phyloP scores from a whole-genome alignment of 139 green algal genomes.

The Tetraselmis striata region DNA sequence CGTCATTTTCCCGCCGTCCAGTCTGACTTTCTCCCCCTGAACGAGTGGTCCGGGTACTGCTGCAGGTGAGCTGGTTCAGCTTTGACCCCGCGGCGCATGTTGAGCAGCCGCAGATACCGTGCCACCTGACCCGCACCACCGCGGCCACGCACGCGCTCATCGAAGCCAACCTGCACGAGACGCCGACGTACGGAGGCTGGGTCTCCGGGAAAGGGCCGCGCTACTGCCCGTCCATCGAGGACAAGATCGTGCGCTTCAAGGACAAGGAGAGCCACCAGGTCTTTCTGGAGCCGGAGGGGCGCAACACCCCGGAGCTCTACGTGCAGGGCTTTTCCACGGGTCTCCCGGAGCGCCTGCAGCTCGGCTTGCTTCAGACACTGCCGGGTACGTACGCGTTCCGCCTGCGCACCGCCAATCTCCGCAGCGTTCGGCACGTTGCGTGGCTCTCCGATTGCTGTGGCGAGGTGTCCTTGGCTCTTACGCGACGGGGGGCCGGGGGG shows the following conservation, averaged over 20 bases:
- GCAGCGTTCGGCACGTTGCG: too few species aligned
- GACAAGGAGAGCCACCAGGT: conserved; percentile 91
- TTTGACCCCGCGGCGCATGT: conserved; percentile 79
- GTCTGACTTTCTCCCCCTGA: too few species aligned
- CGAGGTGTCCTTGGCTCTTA: too few species aligned
- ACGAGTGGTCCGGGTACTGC: too few species aligned
- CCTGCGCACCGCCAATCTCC: too few species aligned
- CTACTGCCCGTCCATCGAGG: conserved; percentile 97
- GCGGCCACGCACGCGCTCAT: conserved; percentile 81
- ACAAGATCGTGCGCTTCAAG: conserved; percentile 96
- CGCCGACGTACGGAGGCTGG: conserved; percentile 94
- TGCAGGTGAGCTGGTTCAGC: conserved; percentile 81
- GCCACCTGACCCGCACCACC: conserved; percentile 91
- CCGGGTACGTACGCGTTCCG: conserved; percentile 37
- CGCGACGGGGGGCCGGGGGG: too few species aligned
- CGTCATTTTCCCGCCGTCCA: too few species aligned
- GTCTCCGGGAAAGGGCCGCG: conserved; percentile 74
- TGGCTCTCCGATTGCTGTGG: too few species aligned
- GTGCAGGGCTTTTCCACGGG: conserved; percentile 91
- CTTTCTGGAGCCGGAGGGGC: conserved; percentile 93
- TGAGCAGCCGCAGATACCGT: conserved; percentile 70
- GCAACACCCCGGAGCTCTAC: conserved; percentile 91
- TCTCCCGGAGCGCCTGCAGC: conserved; percentile 87
- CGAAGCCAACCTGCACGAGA: conserved; percentile 72
- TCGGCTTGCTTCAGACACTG: conserved; percentile 85